Conservation (phyloP, 2,329 filamentous ascomycete species). For the Metarhizium guizhouense region DNA sequence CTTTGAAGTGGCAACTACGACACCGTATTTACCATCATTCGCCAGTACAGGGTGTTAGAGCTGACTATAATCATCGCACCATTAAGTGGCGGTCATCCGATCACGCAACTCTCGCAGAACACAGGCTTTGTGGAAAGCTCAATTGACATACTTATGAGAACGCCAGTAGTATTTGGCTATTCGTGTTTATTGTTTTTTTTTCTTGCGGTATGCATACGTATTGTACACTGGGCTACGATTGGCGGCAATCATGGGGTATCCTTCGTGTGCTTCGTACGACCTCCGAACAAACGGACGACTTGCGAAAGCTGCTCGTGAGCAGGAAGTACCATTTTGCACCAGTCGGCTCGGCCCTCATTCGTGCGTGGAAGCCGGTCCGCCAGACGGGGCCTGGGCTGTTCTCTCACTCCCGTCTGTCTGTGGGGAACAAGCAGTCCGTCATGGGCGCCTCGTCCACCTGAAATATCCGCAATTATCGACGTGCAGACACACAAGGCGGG, state of each 20-base stretch:
- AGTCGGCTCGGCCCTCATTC: conserved; percentile 12
- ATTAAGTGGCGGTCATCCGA: background rate
- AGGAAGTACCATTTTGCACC: background rate
- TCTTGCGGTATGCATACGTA: too few species aligned
- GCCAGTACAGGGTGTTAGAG: background rate
- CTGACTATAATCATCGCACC: background rate
- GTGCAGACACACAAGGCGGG: background rate
- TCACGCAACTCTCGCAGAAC: background rate
- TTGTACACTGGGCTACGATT: too few species aligned
- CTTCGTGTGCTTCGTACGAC: background rate
- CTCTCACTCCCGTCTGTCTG: background rate
- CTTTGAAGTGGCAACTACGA: background rate
- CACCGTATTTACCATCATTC: background rate
- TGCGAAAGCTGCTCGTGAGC: background rate
- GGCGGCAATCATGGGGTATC: too few species aligned
- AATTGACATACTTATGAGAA: background rate
- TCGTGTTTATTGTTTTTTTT: background rate
- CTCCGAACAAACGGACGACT: background rate
- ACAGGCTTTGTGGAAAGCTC: background rate
- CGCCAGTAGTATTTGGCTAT: background rate
- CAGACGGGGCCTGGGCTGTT: conserved; percentile 13
- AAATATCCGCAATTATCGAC: background rate
- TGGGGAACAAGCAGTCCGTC: background rate
- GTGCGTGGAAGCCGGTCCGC: conserved; percentile 17
- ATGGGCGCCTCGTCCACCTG: background rate